A percentile compares a stretch with the other conserved stretches of the same genome.
Conservation (phyloP, 306 rosid genomes). For the Prunus dulcis region DNA sequence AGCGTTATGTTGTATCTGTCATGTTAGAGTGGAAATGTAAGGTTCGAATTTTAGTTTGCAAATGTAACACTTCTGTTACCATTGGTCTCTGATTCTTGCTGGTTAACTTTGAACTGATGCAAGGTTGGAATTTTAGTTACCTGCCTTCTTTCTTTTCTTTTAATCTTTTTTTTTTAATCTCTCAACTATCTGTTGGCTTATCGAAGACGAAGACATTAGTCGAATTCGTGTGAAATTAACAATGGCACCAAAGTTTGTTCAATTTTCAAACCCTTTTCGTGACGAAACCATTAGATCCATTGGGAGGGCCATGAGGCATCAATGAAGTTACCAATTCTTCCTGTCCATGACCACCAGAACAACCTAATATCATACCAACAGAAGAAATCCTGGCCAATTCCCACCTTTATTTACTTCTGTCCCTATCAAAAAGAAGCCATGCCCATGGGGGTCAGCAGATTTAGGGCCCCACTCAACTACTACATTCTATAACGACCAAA, state of each 20-base stretch:
- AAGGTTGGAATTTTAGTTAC: not conserved
- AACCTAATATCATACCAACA: constrained; percentile 11
- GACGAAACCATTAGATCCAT: constrained; percentile 4
- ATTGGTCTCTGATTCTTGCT: not conserved
- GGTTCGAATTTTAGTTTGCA: not conserved
- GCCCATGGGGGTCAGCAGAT: not conserved
- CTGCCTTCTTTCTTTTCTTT: no score
- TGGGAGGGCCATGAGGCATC: constrained; percentile 5
- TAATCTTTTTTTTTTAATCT: no score
- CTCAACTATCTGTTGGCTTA: no score
- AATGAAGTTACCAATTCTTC: constrained; percentile 20
- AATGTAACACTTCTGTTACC: not conserved
- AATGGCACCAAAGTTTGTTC: no score
- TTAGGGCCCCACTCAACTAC: not conserved
- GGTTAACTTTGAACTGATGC: not conserved
- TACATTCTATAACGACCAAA: constrained; percentile 4
- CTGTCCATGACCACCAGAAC: not conserved
- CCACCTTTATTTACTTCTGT: not conserved
- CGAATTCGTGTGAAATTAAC: no score
- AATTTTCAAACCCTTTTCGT: not conserved
- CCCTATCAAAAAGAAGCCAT: not conserved
- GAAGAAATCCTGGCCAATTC: not conserved
- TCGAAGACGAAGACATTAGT: no score
- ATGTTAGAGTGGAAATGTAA: not conserved
- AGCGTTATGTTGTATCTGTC: constrained; percentile 11